These are phyloP conservation scores for Hypomyces perniciosus DNA, from an alignment of 2,329 filamentous ascomycete genomes.

Conservation along the genomic window DNA sequence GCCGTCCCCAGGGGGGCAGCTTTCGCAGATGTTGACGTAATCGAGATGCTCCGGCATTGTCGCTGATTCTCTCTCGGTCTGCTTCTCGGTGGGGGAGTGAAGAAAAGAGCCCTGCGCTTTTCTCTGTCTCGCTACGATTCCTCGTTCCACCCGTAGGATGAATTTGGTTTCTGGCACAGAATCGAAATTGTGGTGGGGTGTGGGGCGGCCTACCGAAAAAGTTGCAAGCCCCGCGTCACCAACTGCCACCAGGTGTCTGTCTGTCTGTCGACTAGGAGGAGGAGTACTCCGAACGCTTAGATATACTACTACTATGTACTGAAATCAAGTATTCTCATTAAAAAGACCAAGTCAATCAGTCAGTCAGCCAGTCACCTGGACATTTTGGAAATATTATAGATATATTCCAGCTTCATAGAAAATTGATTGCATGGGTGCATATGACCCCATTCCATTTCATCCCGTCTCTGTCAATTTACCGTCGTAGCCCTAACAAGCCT, in stretches of 20 bases:
- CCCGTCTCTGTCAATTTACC: too few relatives aligned
- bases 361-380: too few relatives aligned
- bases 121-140: constrained; percentile 6
- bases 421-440: too few relatives aligned
- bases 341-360: too few relatives aligned
- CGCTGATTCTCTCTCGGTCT: constrained; percentile 7
- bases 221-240: constrained; percentile 11
- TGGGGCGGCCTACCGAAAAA: constrained; percentile 24
- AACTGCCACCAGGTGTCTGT: constrained; percentile 1
- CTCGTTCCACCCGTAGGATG: constrained; percentile 10
- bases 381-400: too few relatives aligned
- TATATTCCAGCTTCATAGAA: too few relatives aligned
- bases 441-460: too few relatives aligned
- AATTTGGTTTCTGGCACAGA: constrained; percentile 28
- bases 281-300: background rate
- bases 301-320: too few relatives aligned
- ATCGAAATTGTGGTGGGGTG: constrained; percentile 40
- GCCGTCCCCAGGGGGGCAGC: constrained; percentile 67
- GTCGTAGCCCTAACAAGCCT: too few relatives aligned
- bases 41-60: constrained; percentile 51
- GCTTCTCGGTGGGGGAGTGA: background rate
- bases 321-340: too few relatives aligned
- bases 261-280: too few relatives aligned
- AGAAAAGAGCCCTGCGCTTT: constrained; percentile 1
- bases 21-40: constrained; percentile 59